Evolutionary conservation across 441 rosid species (phyloP).

Genomic region (Arabidopsis hybrid): DNA sequence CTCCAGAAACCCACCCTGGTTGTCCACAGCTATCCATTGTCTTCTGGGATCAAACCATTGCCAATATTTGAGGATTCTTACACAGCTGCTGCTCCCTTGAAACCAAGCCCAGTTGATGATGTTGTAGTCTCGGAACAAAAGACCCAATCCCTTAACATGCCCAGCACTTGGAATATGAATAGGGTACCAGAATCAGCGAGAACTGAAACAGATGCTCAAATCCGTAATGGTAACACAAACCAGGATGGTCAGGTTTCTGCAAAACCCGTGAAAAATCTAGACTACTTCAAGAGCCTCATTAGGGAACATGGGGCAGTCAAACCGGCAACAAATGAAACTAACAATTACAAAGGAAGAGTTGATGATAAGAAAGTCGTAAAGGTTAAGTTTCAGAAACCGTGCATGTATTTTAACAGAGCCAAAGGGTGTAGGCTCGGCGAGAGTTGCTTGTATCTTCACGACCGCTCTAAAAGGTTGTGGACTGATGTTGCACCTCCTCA

Average conservation of each 20-base stretch:
- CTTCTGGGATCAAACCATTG: background rate
- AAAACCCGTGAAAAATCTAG: conserved; percentile 47
- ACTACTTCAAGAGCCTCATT: conserved; percentile 68
- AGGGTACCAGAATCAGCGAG: background rate
- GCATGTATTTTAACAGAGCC: conserved; percentile 50
- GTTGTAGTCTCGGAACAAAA: conserved; percentile 15
- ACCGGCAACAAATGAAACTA: conserved; percentile 43
- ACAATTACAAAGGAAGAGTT: conserved; percentile 32
- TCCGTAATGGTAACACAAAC: conserved; percentile 36
- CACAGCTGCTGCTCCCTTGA: background rate
- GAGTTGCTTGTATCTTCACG: conserved; percentile 58
- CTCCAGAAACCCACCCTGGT: conserved; percentile 21
- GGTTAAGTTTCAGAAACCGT: conserved; percentile 50
- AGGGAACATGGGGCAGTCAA: conserved; percentile 66
- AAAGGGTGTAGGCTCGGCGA: conserved; percentile 68
- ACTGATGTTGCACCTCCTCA: conserved; percentile 38
- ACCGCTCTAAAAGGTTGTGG: conserved; percentile 39
- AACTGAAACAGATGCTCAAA: conserved; percentile 13
- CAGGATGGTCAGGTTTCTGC: conserved; percentile 20
- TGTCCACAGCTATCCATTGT: conserved; percentile 14
- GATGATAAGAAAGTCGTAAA: conserved; percentile 29
- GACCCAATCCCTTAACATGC: background rate
- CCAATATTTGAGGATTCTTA: conserved; percentile 9
- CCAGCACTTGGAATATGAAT: conserved; percentile 22
- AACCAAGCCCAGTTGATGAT: conserved; percentile 32